Percentiles rank a stretch among this genome's conserved stretches.
Conservation (phyloP, 345 rosid genomes). For the Firmiana major region DNA sequence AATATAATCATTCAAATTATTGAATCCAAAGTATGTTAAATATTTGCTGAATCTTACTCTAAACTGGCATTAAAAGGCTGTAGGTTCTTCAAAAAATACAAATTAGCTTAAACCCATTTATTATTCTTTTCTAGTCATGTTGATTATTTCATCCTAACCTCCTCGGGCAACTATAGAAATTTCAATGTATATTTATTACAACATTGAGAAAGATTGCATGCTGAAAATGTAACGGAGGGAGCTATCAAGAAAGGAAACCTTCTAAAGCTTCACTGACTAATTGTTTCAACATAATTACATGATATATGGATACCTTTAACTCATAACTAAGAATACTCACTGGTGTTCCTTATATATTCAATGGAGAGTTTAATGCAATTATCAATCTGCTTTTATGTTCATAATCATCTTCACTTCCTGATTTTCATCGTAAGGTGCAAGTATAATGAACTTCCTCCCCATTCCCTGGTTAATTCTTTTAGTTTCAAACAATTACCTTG, state of each 20-base stretch:
- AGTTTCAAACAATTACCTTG: background rate
- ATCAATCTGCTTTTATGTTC: background rate
- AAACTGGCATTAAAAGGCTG: constrained; percentile 2
- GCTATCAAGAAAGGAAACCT: constrained; percentile 2
- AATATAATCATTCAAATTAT: background rate
- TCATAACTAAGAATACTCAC: background rate
- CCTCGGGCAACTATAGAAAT: background rate
- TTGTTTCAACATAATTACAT: background rate
- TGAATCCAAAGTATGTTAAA: background rate
- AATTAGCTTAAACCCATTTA: background rate
- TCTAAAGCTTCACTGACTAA: background rate
- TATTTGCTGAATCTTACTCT: background rate
- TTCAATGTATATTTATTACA: background rate
- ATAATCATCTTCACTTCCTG: background rate
- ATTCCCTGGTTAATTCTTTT: background rate
- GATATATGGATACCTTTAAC: background rate
- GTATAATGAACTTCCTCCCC: background rate
- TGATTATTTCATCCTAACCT: constrained; percentile 3
- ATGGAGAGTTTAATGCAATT: background rate
- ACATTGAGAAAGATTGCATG: background rate
- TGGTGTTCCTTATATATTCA: background rate
- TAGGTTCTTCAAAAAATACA: constrained; percentile 1
- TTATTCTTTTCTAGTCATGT: background rate
- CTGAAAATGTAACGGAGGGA: background rate
- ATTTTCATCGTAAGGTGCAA: background rate